Evolutionary conservation across 352 stramenopile genomes (phyloP).

Genomic region (Blastocystis hominis): DNA sequence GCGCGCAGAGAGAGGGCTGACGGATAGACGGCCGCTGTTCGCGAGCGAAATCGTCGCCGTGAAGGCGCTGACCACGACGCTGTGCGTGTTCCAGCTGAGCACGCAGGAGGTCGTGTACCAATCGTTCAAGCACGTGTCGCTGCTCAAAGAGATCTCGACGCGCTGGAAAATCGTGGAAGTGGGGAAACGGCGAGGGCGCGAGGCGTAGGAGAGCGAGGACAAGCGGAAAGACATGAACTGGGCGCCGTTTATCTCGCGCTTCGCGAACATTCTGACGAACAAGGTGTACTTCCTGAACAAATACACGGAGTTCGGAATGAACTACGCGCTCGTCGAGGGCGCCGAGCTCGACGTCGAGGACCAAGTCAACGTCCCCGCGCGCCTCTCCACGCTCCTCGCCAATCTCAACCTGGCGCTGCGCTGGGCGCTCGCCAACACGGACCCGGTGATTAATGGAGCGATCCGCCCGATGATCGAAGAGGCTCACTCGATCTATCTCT

Average conservation of each 20-base stretch:
- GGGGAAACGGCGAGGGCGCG: background rate
- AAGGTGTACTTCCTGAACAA: constrained; percentile 56
- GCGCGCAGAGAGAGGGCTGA: background rate
- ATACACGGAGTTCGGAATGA: constrained; percentile 48
- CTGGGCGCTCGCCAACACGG: constrained; percentile 49
- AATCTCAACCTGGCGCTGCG: constrained; percentile 51
- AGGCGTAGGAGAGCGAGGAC: constrained; percentile 48
- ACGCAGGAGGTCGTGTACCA: constrained; percentile 38
- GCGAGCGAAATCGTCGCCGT: constrained; percentile 50
- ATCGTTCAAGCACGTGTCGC: constrained; percentile 12
- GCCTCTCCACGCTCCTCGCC: constrained; percentile 35
- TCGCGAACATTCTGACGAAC: constrained; percentile 55
- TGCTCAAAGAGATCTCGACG: constrained; percentile 43
- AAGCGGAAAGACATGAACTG: constrained; percentile 47
- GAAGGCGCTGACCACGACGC: constrained; percentile 41
- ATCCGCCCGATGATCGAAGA: constrained; percentile 58
- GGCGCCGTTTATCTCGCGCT: constrained; percentile 54
- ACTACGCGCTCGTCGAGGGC: constrained; percentile 27
- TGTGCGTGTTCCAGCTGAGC: constrained; percentile 40
- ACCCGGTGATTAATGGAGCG: constrained; percentile 54
- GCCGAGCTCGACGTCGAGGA: constrained; percentile 46
- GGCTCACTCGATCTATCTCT: constrained; percentile 37
- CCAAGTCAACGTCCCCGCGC: constrained; percentile 53
- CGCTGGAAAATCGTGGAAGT: constrained; percentile 56
- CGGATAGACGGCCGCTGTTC: constrained; percentile 42